Evolutionary conservation across 345 rosid genomes (phyloP).

Genomic region (Cardamine chenopodiifolia): DNA sequence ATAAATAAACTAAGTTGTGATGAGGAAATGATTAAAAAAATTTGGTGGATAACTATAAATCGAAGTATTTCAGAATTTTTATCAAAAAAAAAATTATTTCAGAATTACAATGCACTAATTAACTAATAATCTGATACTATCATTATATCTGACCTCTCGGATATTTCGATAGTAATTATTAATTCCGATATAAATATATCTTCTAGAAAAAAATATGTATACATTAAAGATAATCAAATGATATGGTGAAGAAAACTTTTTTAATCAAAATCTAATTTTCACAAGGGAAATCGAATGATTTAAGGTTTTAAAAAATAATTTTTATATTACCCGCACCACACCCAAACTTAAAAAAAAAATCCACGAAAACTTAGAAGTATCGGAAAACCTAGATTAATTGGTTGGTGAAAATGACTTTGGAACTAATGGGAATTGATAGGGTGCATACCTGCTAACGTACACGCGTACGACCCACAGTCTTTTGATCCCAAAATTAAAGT

Average conservation of each 20-base stretch:
- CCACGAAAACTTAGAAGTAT: constrained; percentile 22
- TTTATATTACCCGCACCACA: background rate
- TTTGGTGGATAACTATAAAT: background rate
- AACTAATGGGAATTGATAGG: constrained; percentile 29
- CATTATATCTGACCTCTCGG: too few species aligned
- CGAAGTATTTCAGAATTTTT: background rate
- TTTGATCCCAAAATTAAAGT: background rate
- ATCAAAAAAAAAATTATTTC: too few species aligned
- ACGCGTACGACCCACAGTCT: background rate
- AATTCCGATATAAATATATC: background rate
- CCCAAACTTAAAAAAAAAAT: background rate
- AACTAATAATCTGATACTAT: too few species aligned
- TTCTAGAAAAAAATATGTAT: background rate
- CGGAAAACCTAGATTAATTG: constrained; percentile 28
- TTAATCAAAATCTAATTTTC: background rate
- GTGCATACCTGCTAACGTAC: constrained; percentile 9
- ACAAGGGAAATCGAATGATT: background rate
- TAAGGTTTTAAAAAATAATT: background rate
- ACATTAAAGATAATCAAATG: background rate
- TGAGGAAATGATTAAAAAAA: background rate
- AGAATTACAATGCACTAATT: background rate
- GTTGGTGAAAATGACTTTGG: constrained; percentile 33
- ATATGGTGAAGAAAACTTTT: background rate
- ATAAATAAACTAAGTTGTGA: constrained; percentile 2
- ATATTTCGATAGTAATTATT: background rate